phyloP scores from a whole-genome alignment of 176 grass and related monocot genomes.

The Eremochloa ophiuroides region DNA sequence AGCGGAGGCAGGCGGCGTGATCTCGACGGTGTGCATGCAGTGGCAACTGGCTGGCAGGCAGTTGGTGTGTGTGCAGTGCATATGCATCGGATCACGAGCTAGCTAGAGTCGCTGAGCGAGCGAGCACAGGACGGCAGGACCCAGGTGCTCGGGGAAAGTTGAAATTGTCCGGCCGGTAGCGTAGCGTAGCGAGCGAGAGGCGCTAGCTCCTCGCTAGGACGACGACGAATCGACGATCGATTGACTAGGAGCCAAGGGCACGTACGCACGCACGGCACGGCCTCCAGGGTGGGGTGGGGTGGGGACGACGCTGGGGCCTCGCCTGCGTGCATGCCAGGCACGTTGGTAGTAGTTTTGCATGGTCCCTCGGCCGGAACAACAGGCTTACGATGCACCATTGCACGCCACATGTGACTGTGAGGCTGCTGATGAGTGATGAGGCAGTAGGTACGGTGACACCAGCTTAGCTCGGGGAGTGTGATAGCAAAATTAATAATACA shows the following conservation, averaged over 20 bases:
- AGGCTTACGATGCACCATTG: not conserved
- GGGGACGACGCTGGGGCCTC: not conserved
- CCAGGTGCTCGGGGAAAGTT: not conserved
- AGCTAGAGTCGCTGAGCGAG: not conserved
- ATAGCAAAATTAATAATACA: not conserved
- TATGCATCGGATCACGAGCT: not conserved
- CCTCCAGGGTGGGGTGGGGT: not conserved
- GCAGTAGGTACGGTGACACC: not conserved
- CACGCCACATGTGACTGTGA: not conserved
- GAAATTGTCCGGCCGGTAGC: not conserved
- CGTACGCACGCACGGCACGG: not conserved
- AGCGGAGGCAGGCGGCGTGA: not conserved
- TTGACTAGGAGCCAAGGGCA: not conserved
- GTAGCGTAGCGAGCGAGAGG: not conserved
- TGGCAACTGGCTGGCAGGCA: not conserved
- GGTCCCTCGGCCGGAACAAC: not conserved
- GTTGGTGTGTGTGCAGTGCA: not conserved
- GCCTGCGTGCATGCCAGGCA: not conserved
- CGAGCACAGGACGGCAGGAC: too few relatives aligned
- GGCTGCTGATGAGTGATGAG: not conserved
- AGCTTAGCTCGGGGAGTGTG: not conserved
- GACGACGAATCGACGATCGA: too few relatives aligned
- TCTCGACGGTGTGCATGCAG: not conserved
- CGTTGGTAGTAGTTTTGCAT: not conserved
- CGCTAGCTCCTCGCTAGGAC: not conserved